phyloP scores from a whole-genome alignment of 139 green algal species.

The Pedinophyceae sp. region DNA sequence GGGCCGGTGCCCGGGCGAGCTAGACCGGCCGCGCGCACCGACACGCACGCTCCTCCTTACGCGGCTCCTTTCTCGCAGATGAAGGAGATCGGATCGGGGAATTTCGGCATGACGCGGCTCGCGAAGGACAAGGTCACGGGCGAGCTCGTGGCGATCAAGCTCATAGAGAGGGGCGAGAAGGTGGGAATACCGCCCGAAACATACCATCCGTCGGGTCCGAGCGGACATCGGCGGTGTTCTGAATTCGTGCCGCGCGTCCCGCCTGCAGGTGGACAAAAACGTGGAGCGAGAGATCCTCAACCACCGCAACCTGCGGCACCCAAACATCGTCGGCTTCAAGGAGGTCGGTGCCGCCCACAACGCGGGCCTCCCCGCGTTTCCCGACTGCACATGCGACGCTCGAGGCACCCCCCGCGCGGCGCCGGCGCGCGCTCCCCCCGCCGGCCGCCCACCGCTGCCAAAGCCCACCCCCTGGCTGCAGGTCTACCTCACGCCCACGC shows the following conservation, averaged over 20 bases:
- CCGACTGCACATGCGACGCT: no score
- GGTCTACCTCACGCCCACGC: conserved; percentile 66
- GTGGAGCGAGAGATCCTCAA: conserved; percentile 97
- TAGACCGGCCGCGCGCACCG: no score
- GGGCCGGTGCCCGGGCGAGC: no score
- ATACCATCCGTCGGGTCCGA: not conserved
- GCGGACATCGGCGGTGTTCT: no score
- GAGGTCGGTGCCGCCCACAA: conserved; percentile 32
- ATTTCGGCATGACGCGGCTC: conserved; percentile 84
- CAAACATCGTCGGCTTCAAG: conserved; percentile 94
- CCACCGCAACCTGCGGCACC: conserved; percentile 77
- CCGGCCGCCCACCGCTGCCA: not conserved
- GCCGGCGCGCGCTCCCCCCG: no score
- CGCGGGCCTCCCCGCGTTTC: no score
- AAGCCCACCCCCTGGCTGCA: conserved; percentile 11
- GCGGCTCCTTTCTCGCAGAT: no score
- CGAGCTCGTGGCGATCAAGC: conserved; percentile 66
- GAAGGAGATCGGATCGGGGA: conserved; percentile 73
- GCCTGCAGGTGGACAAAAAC: conserved; percentile 84
- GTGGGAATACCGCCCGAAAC: conserved; percentile 8
- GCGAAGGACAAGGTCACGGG: conserved; percentile 43
- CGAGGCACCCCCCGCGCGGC: not conserved
- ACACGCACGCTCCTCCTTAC: no score
- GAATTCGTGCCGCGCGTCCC: not conserved
- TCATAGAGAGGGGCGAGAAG: conserved; percentile 61